Evolutionary conservation across 148 eudicot genomes (phyloP).

Genomic region (Rhododendron kiyosumense): DNA sequence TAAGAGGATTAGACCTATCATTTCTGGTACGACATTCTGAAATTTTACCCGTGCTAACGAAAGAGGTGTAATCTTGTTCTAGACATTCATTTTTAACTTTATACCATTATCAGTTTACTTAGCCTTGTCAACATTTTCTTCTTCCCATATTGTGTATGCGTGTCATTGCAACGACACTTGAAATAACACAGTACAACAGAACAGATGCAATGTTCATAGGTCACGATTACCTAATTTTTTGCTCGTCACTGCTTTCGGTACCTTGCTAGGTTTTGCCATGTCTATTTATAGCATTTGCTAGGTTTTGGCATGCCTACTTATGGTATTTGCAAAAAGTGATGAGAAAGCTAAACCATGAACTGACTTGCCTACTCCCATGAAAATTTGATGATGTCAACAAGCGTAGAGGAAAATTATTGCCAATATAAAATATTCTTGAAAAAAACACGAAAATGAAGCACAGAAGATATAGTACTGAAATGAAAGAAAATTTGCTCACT

Average conservation of each 20-base stretch:
- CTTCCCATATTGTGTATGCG: neutral
- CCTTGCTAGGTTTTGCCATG: neutral
- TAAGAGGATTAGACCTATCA: constrained; percentile 68
- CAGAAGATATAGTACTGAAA: neutral
- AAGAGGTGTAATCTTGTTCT: neutral
- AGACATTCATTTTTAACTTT: neutral
- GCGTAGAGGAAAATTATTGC: neutral
- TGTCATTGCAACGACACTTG: neutral
- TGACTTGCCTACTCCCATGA: neutral
- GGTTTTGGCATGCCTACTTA: neutral
- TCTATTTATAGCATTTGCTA: neutral
- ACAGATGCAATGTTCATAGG: neutral
- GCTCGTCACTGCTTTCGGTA: neutral
- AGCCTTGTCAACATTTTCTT: neutral
- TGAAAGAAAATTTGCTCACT: neutral
- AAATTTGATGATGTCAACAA: too few species aligned
- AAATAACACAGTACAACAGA: neutral
- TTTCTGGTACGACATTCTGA: constrained; percentile 42
- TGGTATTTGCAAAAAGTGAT: neutral
- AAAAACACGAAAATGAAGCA: neutral
- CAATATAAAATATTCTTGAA: neutral
- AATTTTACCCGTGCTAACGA: neutral
- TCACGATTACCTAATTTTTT: neutral
- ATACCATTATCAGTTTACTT: neutral
- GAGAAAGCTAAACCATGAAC: neutral